Percentiles rank a stretch among this genome's conserved stretches.
Evolutionary conservation across 345 rosid genomes (phyloP).

Genomic region (Salix purpurea): DNA sequence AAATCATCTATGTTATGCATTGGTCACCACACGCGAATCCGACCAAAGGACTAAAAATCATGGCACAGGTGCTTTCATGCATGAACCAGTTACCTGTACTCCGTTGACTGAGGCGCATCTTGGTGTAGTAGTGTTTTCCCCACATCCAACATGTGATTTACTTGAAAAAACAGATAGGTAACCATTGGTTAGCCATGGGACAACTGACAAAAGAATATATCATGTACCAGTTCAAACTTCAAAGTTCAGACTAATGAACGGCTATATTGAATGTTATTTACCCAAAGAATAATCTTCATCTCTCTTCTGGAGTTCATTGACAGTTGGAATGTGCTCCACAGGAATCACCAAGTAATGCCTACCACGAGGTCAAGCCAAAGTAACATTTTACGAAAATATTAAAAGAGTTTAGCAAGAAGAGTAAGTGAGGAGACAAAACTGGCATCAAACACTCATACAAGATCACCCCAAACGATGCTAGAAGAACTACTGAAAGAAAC

Average conservation of each 20-base stretch:
- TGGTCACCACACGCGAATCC: not conserved
- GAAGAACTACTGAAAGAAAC: too few species aligned
- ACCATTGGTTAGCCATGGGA: not conserved
- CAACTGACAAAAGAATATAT: not conserved
- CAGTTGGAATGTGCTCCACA: conserved; percentile 66
- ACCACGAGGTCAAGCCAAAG: not conserved
- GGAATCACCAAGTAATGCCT: conserved; percentile 93
- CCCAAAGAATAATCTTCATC: conserved; percentile 72
- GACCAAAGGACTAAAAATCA: not conserved
- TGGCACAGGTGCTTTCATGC: not conserved
- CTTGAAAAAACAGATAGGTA: conserved; percentile 33
- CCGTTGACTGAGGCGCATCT: conserved; percentile 56
- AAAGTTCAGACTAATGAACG: not conserved
- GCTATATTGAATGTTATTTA: conserved; percentile 14
- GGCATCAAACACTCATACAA: not conserved
- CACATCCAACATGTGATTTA: conserved; percentile 69
- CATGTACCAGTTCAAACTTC: not conserved
- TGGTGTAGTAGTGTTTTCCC: conserved; percentile 54
- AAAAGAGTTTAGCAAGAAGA: not conserved
- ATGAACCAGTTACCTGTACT: conserved; percentile 44
- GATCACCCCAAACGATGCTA: too few species aligned
- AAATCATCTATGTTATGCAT: not conserved
- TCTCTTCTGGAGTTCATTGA: conserved; percentile 54
- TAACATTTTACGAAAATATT: not conserved
- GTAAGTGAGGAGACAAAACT: not conserved